Evolutionary conservation across 352 stramenopile genomes (phyloP).

Genomic region (Globisporangium takayamanum): DNA sequence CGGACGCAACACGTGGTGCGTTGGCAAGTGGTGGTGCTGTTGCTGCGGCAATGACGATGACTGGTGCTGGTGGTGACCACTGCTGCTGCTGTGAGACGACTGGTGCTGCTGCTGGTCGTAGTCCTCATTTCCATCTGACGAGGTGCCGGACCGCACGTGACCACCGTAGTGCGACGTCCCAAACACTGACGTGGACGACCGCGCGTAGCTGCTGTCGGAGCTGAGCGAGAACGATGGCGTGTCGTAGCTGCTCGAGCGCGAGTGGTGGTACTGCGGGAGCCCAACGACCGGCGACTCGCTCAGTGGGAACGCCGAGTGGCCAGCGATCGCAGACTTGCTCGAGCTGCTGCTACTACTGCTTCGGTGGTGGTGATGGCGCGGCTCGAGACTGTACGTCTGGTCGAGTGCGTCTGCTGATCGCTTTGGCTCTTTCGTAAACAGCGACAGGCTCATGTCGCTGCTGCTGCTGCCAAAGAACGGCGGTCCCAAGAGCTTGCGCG

Average conservation of each 20-base stretch:
- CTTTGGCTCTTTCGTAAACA: constrained; percentile 38
- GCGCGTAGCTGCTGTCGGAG: constrained; percentile 21
- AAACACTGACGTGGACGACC: constrained; percentile 9
- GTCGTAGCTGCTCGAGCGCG: constrained; percentile 14
- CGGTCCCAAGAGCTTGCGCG: constrained; percentile 31
- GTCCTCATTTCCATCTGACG: constrained; percentile 22
- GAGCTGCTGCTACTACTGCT: neutral
- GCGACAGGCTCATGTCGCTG: constrained; percentile 16
- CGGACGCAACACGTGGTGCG: constrained; percentile 55
- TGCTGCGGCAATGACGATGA: constrained; percentile 10
- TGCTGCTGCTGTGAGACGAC: constrained; percentile 35
- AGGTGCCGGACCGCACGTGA: constrained; percentile 22
- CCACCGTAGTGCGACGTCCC: constrained; percentile 15
- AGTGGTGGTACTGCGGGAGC: constrained; percentile 14
- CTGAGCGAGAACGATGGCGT: constrained; percentile 18
- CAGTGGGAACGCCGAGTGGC: constrained; percentile 16
- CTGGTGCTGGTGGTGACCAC: constrained; percentile 6
- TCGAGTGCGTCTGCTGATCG: constrained; percentile 21
- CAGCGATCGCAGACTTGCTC: constrained; percentile 13
- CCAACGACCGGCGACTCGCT: constrained; percentile 5
- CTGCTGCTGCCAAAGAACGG: constrained; percentile 28
- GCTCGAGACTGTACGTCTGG: constrained; percentile 27
- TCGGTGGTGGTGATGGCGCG: constrained; percentile 12
- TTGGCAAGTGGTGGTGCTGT: constrained; percentile 20
- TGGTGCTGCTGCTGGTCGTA: constrained; percentile 32